Percentiles rank a stretch among this genome's conserved stretches.
Conservation (phyloP, 2,329 filamentous ascomycete species). For the Teratosphaeria epicoccoides region DNA sequence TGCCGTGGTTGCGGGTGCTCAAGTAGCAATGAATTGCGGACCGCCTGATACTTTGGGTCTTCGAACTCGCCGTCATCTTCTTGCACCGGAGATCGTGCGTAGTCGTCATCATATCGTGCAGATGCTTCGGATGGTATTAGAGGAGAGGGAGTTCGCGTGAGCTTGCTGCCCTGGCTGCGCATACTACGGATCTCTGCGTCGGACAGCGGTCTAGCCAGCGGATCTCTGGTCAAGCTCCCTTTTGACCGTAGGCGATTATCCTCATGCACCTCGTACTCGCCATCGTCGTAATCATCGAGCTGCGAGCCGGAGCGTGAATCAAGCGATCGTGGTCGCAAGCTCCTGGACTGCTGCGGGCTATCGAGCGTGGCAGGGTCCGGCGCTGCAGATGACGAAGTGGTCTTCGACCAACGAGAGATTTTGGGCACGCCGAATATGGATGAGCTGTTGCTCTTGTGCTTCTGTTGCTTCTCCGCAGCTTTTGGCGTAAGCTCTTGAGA, state of each 20-base stretch:
- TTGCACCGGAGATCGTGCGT: slow-evolving; percentile 14
- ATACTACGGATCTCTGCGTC: slow-evolving; percentile 21
- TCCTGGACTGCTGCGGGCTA: slow-evolving; percentile 16
- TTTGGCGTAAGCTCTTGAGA: slow-evolving; percentile 72
- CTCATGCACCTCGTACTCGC: slow-evolving; percentile 44
- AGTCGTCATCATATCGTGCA: slow-evolving; percentile 10
- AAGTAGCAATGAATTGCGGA: slow-evolving; percentile 69
- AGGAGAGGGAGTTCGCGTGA: slow-evolving; percentile 38
- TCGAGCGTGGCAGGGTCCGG: slow-evolving; percentile 21
- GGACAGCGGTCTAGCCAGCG: slow-evolving; percentile 9
- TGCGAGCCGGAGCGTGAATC: slow-evolving; percentile 58
- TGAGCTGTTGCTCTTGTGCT: slow-evolving; percentile 78
- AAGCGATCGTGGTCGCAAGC: slow-evolving; percentile 45
- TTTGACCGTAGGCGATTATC: slow-evolving; percentile 43
- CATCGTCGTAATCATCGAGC: slow-evolving; percentile 52
- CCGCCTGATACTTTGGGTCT: slow-evolving; percentile 71
- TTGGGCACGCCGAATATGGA: slow-evolving; percentile 65
- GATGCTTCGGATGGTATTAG: slow-evolving; percentile 45
- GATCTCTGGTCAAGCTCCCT: slow-evolving; percentile 13
- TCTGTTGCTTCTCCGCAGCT: slow-evolving; percentile 66
- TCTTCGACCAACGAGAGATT: slow-evolving; percentile 95
- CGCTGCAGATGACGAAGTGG: slow-evolving; percentile 77
- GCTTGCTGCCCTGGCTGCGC: slow-evolving; percentile 26
- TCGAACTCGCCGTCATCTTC: slow-evolving; percentile 27
- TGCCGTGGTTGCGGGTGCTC: slow-evolving; percentile 69